A percentile compares a stretch with the other conserved stretches of the same genome.
Conservation (phyloP, 495 filamentous ascomycete genomes). For the Penicillium egyptiacum region DNA sequence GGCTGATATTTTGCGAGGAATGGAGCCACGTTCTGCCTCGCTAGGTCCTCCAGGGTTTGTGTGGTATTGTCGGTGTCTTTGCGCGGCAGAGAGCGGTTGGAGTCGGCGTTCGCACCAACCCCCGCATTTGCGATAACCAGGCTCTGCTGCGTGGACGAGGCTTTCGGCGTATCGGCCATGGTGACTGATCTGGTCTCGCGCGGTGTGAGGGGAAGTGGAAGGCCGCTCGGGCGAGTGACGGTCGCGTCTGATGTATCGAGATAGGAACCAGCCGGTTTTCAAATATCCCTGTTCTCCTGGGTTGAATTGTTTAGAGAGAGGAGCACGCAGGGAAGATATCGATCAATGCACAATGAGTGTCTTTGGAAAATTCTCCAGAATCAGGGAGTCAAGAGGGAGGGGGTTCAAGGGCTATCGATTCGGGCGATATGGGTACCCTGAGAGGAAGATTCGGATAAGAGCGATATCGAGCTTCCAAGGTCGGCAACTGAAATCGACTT, state of each 20-base stretch:
- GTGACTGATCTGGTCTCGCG: neutral
- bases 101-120: conserved; percentile 22
- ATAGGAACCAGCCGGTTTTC: neutral
- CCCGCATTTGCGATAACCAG: neutral
- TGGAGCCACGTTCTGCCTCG: conserved; percentile 63
- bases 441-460: neutral
- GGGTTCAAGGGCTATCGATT: neutral
- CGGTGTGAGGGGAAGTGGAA: neutral
- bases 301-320: neutral
- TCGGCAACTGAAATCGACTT: neutral
- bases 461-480: neutral
- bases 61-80: conserved; percentile 21
- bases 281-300: neutral
- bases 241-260: neutral
- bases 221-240: neutral
- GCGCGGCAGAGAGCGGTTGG: conserved; percentile 23
- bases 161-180: conserved; percentile 2
- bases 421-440: conserved; percentile 7
- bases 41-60: conserved; percentile 47
- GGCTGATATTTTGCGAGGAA: conserved; percentile 87
- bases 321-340: neutral
- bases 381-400: neutral
- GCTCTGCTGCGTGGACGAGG: neutral
- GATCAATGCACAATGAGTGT: too few species aligned
- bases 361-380: neutral